These are phyloP conservation scores for Adenanthera pavonina DNA, from an alignment of 306 rosid species.

Conservation along the genomic window DNA sequence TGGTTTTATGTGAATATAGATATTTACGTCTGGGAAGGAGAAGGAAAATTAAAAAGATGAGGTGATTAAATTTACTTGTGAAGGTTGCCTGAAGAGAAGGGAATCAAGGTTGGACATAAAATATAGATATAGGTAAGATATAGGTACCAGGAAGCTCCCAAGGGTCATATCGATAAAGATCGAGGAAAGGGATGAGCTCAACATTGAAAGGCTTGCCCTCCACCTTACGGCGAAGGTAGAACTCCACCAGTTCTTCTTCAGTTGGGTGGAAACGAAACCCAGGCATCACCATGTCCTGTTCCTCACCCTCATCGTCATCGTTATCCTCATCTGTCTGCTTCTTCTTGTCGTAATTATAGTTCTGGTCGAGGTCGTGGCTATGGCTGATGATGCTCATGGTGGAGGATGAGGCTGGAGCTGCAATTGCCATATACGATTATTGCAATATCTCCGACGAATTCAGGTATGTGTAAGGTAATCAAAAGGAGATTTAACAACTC, in stretches of 20 bases:
- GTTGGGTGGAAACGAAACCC: slow-evolving; percentile 99
- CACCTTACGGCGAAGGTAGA: slow-evolving; percentile 99
- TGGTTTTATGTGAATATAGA: neutral
- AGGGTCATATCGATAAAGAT: slow-evolving; percentile 99
- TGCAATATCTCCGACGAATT: neutral
- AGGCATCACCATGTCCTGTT: slow-evolving; percentile 95
- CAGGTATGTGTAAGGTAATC: neutral
- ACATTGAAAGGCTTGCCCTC: slow-evolving; percentile 99
- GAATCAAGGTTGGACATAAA: slow-evolving; percentile 12
- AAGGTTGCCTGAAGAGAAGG: slow-evolving; percentile 46
- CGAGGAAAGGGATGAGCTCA: slow-evolving; percentile 96
- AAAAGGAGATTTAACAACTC: neutral
- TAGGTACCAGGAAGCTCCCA: slow-evolving; percentile 97
- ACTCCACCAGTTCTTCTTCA: slow-evolving; percentile 94
- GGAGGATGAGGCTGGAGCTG: slow-evolving; percentile 49
- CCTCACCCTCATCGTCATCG: slow-evolving; percentile 49
- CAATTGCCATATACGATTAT: slow-evolving; percentile 72
- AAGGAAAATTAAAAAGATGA: too few species aligned
- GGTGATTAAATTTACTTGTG: neutral
- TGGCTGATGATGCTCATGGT: slow-evolving; percentile 52
- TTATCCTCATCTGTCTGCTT: neutral
- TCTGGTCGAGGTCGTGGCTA: slow-evolving; percentile 49
- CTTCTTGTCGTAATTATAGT: slow-evolving; percentile 19
- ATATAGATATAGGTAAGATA: neutral
- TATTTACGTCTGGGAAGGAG: neutral